Evolutionary conservation across 805 yeast genomes (phyloP), one percentile per base, ranked within the genome.

Genomic region (Ogataea ramenticola): DNA sequence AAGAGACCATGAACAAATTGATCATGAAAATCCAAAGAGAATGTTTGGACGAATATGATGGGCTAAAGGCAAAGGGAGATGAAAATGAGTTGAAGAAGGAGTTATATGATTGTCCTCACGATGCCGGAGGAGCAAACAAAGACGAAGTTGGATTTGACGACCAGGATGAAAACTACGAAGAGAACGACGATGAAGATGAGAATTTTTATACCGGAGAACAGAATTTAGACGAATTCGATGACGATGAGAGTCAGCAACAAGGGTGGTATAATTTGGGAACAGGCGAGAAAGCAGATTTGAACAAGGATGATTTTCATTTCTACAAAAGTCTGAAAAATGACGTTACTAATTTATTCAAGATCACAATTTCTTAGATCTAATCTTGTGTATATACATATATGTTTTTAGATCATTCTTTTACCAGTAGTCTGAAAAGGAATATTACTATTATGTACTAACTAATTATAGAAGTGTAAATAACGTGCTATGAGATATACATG

Each of bases 301-400:
- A 29, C 19, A 39, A 39, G 19, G 59, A 55, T 41, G 59, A 55
- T 45, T 55, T 55, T 42, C 58, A 55, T 44, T 55, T 50, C 36
- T 55, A 51, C 34, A 55, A 51, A 37, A 50, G 54, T 31, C 41
- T 55, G 34, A 55, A 54, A 33, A 44, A 45, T 31, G 59, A 55
- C 43, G 58, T 55, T 33, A 40, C 52, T 10, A 43, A 52, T 15
- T 37, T 55, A 19, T 54, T 52, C 32, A 51, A 27, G 24, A 16
- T 30, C 7, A 27, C 22, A 29, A 17, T 29, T 12, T 36, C 30
- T 10, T 39, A 39, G 20, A 9, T 11, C 17, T 19, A 24, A 24
- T 24, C 27, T 24, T 24, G 27, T 24, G n/a, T n/a, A n/a, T n/a
- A n/a, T n/a, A n/a, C n/a, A n/a, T n/a, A n/a, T n/a, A n/a, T n/a